Percentiles rank a stretch among this genome's conserved stretches.
phyloP scores from a whole-genome alignment of 1,139 yeast species.

The Candida smagusa region DNA sequence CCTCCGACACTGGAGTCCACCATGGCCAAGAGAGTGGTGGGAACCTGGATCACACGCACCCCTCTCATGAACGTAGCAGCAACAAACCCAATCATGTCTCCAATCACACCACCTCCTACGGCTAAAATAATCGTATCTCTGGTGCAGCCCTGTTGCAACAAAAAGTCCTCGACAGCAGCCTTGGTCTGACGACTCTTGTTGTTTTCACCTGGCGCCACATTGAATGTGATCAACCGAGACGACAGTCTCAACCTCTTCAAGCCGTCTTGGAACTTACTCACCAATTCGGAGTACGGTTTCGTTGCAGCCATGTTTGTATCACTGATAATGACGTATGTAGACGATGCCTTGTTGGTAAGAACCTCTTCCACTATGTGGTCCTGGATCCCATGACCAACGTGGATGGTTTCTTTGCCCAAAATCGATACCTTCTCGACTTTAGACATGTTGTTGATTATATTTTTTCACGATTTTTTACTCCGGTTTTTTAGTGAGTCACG shows the following conservation, averaged over 20 bases:
- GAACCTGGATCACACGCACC: constrained; percentile 88
- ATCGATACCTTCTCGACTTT: constrained; percentile 57
- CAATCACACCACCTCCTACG: constrained; percentile 98
- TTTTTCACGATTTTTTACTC: constrained; percentile 1
- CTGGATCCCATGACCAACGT: constrained; percentile 83
- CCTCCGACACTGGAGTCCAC: constrained; percentile 99
- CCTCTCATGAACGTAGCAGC: constrained; percentile 99
- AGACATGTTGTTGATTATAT: constrained; percentile 18
- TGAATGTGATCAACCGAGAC: constrained; percentile 68
- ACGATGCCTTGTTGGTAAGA: constrained; percentile 61
- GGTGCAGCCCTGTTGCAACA: constrained; percentile 85
- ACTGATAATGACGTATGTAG: constrained; percentile 89
- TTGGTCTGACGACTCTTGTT: constrained; percentile 86
- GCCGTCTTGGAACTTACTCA: constrained; percentile 28
- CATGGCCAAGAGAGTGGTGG: constrained; percentile 93
- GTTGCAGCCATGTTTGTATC: constrained; percentile 78
- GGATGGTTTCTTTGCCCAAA: constrained; percentile 81
- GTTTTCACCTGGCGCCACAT: constrained; percentile 90
- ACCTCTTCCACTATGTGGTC: constrained; percentile 73
- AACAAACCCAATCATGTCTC: constrained; percentile 98
- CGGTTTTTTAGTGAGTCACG: constrained; percentile 1
- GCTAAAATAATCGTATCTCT: constrained; percentile 95
- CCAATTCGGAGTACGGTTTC: constrained; percentile 50
- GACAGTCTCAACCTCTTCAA: constrained; percentile 32
- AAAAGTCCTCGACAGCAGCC: constrained; percentile 89